These are phyloP conservation scores for Cucurbita maxima DNA, from an alignment of 306 rosid species.

Conservation along the genomic window DNA sequence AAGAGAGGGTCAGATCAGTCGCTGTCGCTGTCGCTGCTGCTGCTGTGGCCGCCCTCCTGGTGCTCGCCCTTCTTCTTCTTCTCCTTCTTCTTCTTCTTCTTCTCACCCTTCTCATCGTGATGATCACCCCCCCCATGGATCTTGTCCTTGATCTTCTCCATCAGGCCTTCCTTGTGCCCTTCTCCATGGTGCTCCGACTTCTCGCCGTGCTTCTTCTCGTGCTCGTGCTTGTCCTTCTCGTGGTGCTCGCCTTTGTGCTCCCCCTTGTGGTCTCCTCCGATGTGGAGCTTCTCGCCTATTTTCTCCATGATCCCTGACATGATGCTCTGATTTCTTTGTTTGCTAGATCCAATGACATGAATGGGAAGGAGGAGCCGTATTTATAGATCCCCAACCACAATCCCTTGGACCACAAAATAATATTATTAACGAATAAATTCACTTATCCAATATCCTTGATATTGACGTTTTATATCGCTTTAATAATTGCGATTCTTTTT, in stretches of 20 bases:
- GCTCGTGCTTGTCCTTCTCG: not conserved
- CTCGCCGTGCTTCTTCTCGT: not conserved
- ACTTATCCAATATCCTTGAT: not conserved
- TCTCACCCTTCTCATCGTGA: not conserved
- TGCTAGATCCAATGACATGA: no score
- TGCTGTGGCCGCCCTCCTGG: not conserved
- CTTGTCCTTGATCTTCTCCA: conserved; percentile 1
- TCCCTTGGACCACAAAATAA: no score
- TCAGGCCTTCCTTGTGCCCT: not conserved
- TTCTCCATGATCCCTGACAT: not conserved
- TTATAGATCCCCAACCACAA: not conserved
- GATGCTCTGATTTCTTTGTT: no score
- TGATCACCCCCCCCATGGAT: not conserved
- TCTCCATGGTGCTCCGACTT: not conserved
- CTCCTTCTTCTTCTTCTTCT: not conserved
- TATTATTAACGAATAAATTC: not conserved
- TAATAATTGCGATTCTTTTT: no score
- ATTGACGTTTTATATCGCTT: not conserved
- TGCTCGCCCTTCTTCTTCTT: not conserved
- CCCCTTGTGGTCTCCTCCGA: not conserved
- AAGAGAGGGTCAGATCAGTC: not conserved
- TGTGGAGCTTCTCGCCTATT: not conserved
- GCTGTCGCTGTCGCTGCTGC: conserved; percentile 4
- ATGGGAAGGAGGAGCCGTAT: not conserved
- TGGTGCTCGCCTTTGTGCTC: not conserved